Conservation (phyloP, 2,329 filamentous ascomycete species). For the Fusarium chlamydosporum region DNA sequence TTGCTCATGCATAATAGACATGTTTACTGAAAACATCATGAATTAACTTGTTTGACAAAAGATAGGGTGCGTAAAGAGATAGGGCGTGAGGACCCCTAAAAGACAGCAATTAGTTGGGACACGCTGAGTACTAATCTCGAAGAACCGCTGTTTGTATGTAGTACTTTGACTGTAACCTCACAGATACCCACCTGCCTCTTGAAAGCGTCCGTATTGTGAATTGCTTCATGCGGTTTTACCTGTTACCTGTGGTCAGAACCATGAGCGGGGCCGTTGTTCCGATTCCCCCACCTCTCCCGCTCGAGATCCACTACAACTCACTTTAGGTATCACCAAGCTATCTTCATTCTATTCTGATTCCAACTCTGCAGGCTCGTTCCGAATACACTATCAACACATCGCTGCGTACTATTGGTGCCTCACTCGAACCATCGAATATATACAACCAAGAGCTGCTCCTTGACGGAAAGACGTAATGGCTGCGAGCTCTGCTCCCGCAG, state of each 20-base stretch:
- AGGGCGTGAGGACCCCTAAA: neutral
- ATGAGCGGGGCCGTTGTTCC: conserved; percentile 29
- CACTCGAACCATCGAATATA: neutral
- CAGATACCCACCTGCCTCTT: neutral
- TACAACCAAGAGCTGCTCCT: neutral
- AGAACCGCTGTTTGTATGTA: neutral
- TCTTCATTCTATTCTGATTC: conserved; percentile 26
- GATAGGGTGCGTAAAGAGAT: neutral
- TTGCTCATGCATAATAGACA: conserved; percentile 1
- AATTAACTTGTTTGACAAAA: neutral
- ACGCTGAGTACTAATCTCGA: neutral
- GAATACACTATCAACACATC: conserved; percentile 8
- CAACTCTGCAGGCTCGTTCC: conserved; percentile 19
- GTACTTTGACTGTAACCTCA: neutral
- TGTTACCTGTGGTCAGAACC: neutral
- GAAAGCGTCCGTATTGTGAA: neutral
- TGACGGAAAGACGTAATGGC: conserved; percentile 35
- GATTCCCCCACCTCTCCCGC: conserved; percentile 39
- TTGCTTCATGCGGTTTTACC: conserved; percentile 12
- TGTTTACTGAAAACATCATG: conserved; percentile 6
- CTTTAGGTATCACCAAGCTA: conserved; percentile 17
- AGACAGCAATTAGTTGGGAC: neutral
- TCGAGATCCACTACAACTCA: conserved; percentile 16
- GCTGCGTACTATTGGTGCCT: neutral
- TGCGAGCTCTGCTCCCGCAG: conserved; percentile 67